Evolutionary conservation across 192 early-diverging fungal genomes (phyloP).

Genomic region (Pilobolus umbonatus): DNA sequence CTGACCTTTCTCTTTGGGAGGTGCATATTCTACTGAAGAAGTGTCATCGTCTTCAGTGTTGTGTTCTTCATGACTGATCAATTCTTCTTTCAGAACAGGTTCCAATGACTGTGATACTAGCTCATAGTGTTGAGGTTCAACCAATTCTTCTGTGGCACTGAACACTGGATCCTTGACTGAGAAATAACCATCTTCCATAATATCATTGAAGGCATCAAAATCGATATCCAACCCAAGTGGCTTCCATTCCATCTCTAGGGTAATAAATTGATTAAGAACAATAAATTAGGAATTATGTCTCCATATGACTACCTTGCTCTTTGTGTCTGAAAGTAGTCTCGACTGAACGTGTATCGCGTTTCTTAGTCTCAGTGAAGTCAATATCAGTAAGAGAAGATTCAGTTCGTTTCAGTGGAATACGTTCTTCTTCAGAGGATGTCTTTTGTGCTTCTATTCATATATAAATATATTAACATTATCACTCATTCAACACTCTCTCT

Average conservation of each 20-base stretch:
- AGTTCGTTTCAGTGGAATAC: background rate
- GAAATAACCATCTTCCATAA: background rate
- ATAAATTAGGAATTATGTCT: background rate
- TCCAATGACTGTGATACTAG: background rate
- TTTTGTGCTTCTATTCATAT: background rate
- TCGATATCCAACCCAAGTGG: background rate
- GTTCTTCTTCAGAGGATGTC: no score
- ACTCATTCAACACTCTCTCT: background rate
- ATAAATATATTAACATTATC: slow-evolving; percentile 1
- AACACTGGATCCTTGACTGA: no score
- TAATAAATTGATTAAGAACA: background rate
- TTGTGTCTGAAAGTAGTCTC: background rate
- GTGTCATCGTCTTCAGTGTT: background rate
- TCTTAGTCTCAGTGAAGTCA: background rate
- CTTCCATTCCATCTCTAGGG: slow-evolving; percentile 6
- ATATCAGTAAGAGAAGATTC: background rate
- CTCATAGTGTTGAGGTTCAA: background rate
- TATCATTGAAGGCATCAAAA: background rate
- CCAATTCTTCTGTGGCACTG: no score
- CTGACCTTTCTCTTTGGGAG: slow-evolving; percentile 8
- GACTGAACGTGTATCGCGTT: background rate
- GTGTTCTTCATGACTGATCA: background rate
- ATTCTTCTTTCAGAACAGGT: background rate
- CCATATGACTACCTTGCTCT: background rate
- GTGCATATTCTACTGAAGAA: slow-evolving; percentile 5